These are phyloP conservation scores for Aspergillus bridgeri DNA, from an alignment of 495 filamentous ascomycete species.

Conservation along the genomic window DNA sequence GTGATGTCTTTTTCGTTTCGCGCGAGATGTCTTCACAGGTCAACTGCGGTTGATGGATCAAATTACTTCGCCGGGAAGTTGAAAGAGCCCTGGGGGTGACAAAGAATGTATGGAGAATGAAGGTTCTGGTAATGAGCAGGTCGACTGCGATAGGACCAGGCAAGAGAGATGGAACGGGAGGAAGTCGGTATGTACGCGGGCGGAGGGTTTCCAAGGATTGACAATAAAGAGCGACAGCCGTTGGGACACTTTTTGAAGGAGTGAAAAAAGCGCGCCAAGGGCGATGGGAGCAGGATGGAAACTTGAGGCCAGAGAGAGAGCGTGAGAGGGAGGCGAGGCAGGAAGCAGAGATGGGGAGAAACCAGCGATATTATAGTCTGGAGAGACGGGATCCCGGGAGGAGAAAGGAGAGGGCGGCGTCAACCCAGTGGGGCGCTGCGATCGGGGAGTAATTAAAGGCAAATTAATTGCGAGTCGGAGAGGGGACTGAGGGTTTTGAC, in stretches of 20 bases:
- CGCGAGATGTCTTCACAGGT: slow-evolving; percentile 25
- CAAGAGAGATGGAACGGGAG: background rate
- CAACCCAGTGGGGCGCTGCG: slow-evolving; percentile 23
- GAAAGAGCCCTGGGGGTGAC: slow-evolving; percentile 4
- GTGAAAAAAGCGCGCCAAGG: slow-evolving; percentile 30
- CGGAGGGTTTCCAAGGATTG: slow-evolving; percentile 16
- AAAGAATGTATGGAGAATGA: slow-evolving; percentile 9
- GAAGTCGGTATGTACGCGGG: slow-evolving; percentile 16
- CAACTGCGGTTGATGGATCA: slow-evolving; percentile 23
- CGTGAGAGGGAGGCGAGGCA: slow-evolving; percentile 24
- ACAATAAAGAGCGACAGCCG: slow-evolving; percentile 42
- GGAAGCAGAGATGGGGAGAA: slow-evolving; percentile 26
- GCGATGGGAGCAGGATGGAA: slow-evolving; percentile 14
- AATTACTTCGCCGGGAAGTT: slow-evolving; percentile 45
- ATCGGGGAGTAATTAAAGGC: slow-evolving; percentile 26
- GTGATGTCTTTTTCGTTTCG: slow-evolving; percentile 11
- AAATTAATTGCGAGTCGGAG: slow-evolving; percentile 22
- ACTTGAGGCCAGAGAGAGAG: slow-evolving; percentile 20
- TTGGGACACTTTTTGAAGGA: slow-evolving; percentile 37
- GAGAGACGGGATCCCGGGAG: slow-evolving; percentile 15
- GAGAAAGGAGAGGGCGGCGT: slow-evolving; percentile 18
- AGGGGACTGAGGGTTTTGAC: slow-evolving; percentile 3
- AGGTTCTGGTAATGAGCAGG: slow-evolving; percentile 23
- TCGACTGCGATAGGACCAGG: slow-evolving; percentile 35
- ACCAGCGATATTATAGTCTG: slow-evolving; percentile 30